Conservation (phyloP, 1,284 basidiomycete species). For the Trametes polyzona region DNA sequence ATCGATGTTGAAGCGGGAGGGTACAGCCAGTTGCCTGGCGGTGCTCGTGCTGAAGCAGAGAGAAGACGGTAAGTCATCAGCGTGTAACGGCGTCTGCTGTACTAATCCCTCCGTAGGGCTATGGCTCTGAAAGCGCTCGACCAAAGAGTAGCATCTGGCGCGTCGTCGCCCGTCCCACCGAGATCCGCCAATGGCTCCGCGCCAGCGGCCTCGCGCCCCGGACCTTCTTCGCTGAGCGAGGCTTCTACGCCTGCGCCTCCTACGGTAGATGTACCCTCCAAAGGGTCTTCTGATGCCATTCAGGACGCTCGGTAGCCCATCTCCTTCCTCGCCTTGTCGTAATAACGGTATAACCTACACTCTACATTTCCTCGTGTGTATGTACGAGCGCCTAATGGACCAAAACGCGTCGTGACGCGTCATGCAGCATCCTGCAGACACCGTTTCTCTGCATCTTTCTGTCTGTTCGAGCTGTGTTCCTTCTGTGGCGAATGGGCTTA, state of each 20-base stretch:
- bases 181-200: conserved; percentile 40
- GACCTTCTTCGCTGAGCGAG: conserved; percentile 16
- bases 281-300: conserved; percentile 3
- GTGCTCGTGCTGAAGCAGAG: conserved; percentile 92
- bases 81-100: conserved; percentile 13
- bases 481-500: too few relatives aligned
- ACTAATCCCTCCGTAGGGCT: conserved; percentile 54
- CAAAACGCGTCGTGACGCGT: conserved; percentile 13
- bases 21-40: conserved; percentile 81
- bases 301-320: conserved; percentile 7
- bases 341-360: conserved; percentile 8
- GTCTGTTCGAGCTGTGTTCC: not conserved
- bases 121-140: conserved; percentile 96
- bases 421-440: not conserved
- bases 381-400: conserved; percentile 25
- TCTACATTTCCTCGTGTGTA: conserved; percentile 18
- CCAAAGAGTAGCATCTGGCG: conserved; percentile 74
- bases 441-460: not conserved
- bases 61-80: conserved; percentile 68
- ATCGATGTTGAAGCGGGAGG: conserved; percentile 73
- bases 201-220: conserved; percentile 21
- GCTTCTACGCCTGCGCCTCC: not conserved
- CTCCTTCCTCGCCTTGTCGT: not conserved
- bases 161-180: conserved; percentile 46
- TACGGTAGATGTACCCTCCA: conserved; percentile 7